Base-by-base conservation (phyloP, 371 early-diverging fungal species). In the Blakeslea trispora region DNA sequence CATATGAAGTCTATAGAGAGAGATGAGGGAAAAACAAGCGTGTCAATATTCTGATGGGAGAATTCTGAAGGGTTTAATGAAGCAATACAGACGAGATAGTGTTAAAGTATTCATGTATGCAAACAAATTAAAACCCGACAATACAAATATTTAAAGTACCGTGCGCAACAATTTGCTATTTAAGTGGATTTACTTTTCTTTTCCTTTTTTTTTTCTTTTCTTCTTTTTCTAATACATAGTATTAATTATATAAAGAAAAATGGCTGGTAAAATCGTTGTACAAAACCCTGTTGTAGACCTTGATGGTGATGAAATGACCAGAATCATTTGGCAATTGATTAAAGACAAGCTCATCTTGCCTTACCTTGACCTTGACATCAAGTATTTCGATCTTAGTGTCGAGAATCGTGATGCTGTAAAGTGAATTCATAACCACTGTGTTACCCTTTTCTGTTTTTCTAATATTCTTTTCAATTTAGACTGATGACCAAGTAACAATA, bases 221-320 rank as follows among this genome's bases (percentile, higher is more conserved):
- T 43, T 50, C 17, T 21, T 48, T 42, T 35, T 23, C 24, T 24
- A n/a, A n/a, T 22, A 50, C 37, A 24, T n/a, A n/a, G 50, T 37
- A 17, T 0, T 41, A 23, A 37, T 23, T 19, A 39, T 21, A 0
- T n/a, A 19, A 28, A 40, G 15, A 21, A 58, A n/a, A 21, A 63
- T 63, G 63, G 48, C 49, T 41, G 58, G 58, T 48, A 76, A 76
- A 48, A 91, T 92, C 63, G 69, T 70, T 53, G 92, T 92, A 28
- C 79, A 83, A 59, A 90, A 91, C 59, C 92, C 92, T n/a, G 89
- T 94, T 19, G 94, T 93, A 39, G 94, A 95, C 71, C 83, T 96
- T 35, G 98, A 97, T 69, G 96, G 96, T 63, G 96, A 96, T 81
- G 96, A 96, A 68, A 95, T 95, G 95, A 95, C 96, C 57, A 81